Evolutionary conservation across 345 rosid genomes (phyloP), one percentile per base, ranked within the genome.

Genomic region (Populus simonii): DNA sequence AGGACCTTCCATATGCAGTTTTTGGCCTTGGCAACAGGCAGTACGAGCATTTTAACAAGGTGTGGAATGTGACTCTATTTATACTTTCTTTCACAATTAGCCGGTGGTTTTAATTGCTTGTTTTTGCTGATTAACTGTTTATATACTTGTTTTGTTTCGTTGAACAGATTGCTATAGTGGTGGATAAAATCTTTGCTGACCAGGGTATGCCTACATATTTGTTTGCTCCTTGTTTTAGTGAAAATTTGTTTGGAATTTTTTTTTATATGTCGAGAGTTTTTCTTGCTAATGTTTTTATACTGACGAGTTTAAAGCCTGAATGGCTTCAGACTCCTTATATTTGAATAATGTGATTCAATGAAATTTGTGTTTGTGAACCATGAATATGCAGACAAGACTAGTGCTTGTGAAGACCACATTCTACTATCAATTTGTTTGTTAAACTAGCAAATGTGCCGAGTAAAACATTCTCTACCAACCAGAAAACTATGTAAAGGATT

Each of bases 1-100:
- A 87, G 70, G 83, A 86, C 79, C 82, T 96, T 82, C 87, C 89
- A 75, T 96, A 85, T 45, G 99, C 92, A 74, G 92, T 96, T 25
- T 96, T 96, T 90, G 99, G 97, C 49, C 91, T 96, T 22, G 99
- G 98, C 47, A 96, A 96, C 88, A 88, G 91, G 80, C 99, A 96
- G 72, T 96, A 96, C 75, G 99, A 93, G 73, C 98, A 96, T 82
- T 96, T 96, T 82, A 96, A 96, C 80, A 92, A 96, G 99, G 98
- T 91, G 29, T 68, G 7, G 3, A 15, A 35, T 72, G 17, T 23
- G 47, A 36, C 36, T 31, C 63, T 20, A 2, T 41, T 35, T 43
- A 18, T n/a, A 20, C 12, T 29, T 49, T 9, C 4, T 55, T 36
- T 29, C 35, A n/a, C 25, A 55, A 13, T 27, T 45, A n/a, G 59